Evolutionary conservation across 1,139 yeast genomes (phyloP).

Genomic region (Suhomyces terraborum): DNA sequence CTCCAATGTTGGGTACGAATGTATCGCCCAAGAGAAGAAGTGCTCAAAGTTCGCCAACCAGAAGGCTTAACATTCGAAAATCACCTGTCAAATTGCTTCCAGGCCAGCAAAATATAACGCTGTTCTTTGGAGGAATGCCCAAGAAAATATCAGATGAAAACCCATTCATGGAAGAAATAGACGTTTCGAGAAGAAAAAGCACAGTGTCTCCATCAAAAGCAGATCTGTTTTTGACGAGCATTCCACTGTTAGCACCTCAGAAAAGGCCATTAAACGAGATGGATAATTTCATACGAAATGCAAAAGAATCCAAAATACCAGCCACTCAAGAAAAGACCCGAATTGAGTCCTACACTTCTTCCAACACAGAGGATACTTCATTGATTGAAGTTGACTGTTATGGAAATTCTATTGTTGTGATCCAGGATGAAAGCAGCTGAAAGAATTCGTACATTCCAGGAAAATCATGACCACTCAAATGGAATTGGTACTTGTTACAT

Average conservation of each 20-base stretch:
- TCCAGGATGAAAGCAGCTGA: background rate
- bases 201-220: background rate
- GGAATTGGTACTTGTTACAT: too few species aligned
- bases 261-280: background rate
- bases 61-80: slow-evolving; percentile 1
- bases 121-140: slow-evolving; percentile 4
- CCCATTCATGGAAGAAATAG: slow-evolving; percentile 3
- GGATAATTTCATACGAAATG: background rate
- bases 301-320: background rate
- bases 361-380: slow-evolving; percentile 1
- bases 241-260: background rate
- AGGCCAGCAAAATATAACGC: slow-evolving; percentile 11
- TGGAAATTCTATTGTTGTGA: background rate
- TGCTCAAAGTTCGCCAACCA: background rate
- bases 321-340: background rate
- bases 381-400: slow-evolving; percentile 3
- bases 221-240: background rate
- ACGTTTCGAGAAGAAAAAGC: background rate
- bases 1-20: background rate
- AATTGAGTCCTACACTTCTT: background rate
- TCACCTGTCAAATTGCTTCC: slow-evolving; percentile 5
- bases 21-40: slow-evolving; percentile 2
- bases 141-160: background rate
- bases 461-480: too few species aligned
- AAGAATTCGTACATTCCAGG: too few species aligned